phyloP scores from a whole-genome alignment of 345 rosid species.

The Ceriops zippeliana region DNA sequence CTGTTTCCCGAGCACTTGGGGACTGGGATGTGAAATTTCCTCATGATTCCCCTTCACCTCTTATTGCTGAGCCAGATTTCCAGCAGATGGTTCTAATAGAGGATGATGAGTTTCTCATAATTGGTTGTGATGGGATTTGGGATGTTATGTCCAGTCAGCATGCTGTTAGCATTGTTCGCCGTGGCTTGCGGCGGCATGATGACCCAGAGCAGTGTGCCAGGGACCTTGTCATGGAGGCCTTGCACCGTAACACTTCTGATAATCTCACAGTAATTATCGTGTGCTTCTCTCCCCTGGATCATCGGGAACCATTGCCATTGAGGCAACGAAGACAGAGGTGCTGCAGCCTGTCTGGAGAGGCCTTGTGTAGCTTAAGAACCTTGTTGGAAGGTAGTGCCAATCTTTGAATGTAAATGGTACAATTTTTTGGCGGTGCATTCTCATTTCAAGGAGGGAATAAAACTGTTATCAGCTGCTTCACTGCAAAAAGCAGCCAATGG shows the following conservation, averaged over 20 bases:
- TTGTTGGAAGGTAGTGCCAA: constrained; percentile 43
- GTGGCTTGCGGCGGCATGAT: constrained; percentile 54
- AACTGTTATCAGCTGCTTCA: constrained; percentile 43
- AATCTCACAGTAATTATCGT: constrained; percentile 76
- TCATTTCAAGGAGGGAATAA: not conserved
- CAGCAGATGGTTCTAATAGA: constrained; percentile 50
- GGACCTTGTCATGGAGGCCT: constrained; percentile 80
- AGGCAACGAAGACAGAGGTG: constrained; percentile 45
- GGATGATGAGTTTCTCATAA: constrained; percentile 85
- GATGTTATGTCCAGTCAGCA: constrained; percentile 87
- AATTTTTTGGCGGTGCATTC: constrained; percentile 8
- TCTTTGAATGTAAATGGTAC: constrained; percentile 25
- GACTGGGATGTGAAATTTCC: constrained; percentile 88
- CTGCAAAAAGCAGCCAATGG: constrained; percentile 33
- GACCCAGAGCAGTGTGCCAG: constrained; percentile 70
- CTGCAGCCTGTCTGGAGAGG: constrained; percentile 63
- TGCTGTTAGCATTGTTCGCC: constrained; percentile 63
- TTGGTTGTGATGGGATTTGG: constrained; percentile 94
- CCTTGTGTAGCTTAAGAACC: constrained; percentile 55
- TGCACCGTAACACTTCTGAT: constrained; percentile 53
- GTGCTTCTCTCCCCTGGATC: constrained; percentile 54
- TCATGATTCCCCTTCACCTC: constrained; percentile 63
- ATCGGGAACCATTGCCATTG: constrained; percentile 33
- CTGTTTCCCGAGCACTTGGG: constrained; percentile 81
- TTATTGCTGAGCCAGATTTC: constrained; percentile 78